Conservation (phyloP, 371 early-diverging fungal species). For the Zopfochytrium polystomum region DNA sequence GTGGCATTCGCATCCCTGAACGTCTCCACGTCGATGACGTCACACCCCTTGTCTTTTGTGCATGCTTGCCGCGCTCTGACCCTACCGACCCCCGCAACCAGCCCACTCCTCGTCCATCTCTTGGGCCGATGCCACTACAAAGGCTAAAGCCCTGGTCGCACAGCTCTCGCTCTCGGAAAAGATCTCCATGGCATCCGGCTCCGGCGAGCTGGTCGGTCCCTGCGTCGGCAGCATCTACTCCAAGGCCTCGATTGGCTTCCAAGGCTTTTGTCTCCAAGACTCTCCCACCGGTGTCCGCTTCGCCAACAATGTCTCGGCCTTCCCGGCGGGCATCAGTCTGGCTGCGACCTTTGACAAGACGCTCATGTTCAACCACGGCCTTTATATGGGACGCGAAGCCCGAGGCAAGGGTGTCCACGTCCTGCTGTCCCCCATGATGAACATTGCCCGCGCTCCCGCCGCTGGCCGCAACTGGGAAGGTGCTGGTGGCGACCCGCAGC, state of each 20-base stretch:
- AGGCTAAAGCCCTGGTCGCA: background rate
- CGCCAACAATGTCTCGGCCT: conserved; percentile 43
- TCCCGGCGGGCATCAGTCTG: conserved; percentile 54
- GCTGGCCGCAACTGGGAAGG: conserved; percentile 62
- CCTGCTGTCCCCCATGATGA: conserved; percentile 54
- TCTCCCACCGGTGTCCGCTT: conserved; percentile 53
- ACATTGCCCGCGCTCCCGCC: conserved; percentile 48
- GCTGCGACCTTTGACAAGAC: conserved; percentile 58
- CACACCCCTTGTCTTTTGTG: too few relatives aligned
- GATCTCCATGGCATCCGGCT: conserved; percentile 47
- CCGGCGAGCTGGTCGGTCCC: conserved; percentile 34
- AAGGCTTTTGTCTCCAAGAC: conserved; percentile 60
- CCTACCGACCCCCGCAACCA: too few relatives aligned
- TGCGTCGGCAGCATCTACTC: conserved; percentile 53
- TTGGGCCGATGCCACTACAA: background rate
- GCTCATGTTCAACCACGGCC: conserved; percentile 47
- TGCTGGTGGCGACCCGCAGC: conserved; percentile 59
- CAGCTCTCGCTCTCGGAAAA: conserved; percentile 11
- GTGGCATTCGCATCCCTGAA: too few relatives aligned
- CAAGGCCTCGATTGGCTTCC: conserved; percentile 47
- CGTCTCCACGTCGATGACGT: too few relatives aligned
- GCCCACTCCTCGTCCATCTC: too few relatives aligned
- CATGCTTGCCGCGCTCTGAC: too few relatives aligned
- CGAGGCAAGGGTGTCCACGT: conserved; percentile 51
- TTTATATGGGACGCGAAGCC: conserved; percentile 54